Evolutionary conservation across 768 basidiomycete genomes (phyloP).

Genomic region (Leccinum broughii): DNA sequence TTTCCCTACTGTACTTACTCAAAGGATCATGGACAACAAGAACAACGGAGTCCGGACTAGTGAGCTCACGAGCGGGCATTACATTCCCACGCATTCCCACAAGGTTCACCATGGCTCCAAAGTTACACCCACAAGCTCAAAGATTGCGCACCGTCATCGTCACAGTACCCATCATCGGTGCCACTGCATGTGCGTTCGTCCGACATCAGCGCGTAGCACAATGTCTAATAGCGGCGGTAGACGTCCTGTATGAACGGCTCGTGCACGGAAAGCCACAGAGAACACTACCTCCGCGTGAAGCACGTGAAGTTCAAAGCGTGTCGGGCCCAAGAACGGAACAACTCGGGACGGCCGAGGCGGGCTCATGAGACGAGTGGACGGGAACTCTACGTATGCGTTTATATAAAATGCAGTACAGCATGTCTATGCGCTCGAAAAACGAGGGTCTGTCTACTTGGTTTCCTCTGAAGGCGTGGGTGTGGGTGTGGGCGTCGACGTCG

Average conservation of each 20-base stretch:
- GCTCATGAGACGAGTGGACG: conserved; percentile 7
- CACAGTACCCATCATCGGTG: conserved; percentile 63
- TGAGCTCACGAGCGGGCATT: too few species aligned
- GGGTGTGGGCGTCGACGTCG: not conserved
- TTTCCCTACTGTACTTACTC: too few species aligned
- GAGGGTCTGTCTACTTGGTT: conserved; percentile 21
- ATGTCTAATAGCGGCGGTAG: conserved; percentile 36
- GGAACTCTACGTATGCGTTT: not conserved
- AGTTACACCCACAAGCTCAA: conserved; percentile 45
- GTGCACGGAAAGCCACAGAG: conserved; percentile 52
- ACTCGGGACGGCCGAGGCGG: conserved; percentile 15
- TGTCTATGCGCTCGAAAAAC: conserved; percentile 7
- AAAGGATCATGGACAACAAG: too few species aligned
- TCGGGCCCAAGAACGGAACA: conserved; percentile 14
- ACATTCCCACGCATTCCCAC: conserved; percentile 2
- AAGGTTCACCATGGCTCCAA: conserved; percentile 25
- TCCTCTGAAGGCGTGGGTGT: conserved; percentile 13
- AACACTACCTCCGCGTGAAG: conserved; percentile 32
- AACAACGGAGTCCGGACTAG: too few species aligned
- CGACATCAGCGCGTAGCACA: not conserved
- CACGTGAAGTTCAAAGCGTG: conserved; percentile 3
- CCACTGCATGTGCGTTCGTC: conserved; percentile 53
- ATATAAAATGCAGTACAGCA: conserved; percentile 12
- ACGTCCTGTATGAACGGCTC: conserved; percentile 65
- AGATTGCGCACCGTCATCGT: conserved; percentile 57